These are phyloP conservation scores for Glomus cerebriforme DNA, from an alignment of 192 early-diverging fungal genomes.

Conservation along the genomic window DNA sequence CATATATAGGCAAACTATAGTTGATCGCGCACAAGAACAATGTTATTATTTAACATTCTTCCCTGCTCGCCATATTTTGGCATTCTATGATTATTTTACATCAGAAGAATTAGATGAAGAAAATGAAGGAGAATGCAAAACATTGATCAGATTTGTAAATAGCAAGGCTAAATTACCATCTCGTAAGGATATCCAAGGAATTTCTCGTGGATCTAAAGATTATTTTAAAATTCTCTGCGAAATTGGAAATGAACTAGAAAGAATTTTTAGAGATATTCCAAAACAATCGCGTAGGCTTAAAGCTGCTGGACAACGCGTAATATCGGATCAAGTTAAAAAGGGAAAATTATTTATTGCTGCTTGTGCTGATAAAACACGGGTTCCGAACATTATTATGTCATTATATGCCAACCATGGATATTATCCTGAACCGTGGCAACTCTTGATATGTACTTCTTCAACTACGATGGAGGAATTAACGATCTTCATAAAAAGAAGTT, in stretches of 20 bases:
- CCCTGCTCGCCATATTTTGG: conserved; percentile 18
- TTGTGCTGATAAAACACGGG: conserved; percentile 11
- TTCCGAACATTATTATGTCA: conserved; percentile 31
- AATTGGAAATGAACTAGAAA: not conserved
- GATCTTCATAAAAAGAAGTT: conserved; percentile 28
- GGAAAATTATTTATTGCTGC: conserved; percentile 32
- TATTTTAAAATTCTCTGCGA: not conserved
- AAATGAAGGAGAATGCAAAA: not conserved
- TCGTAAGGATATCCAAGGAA: not conserved
- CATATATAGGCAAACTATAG: not conserved
- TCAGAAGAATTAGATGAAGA: not conserved
- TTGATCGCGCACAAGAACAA: not conserved
- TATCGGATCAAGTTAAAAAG: conserved; percentile 6
- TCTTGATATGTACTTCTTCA: conserved; percentile 28
- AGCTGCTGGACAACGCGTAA: not conserved
- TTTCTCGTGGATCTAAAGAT: not conserved
- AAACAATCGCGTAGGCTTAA: not conserved
- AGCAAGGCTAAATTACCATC: not conserved
- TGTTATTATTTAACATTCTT: conserved; percentile 33
- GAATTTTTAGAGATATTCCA: not conserved
- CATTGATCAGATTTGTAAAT: not conserved
- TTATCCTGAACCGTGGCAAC: conserved; percentile 28
- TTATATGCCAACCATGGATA: conserved; percentile 27
- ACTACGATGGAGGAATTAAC: conserved; percentile 30
- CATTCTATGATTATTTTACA: conserved; percentile 30